These are phyloP conservation scores for Podila minutissima DNA, from an alignment of 192 early-diverging fungal genomes.

Conservation along the genomic window DNA sequence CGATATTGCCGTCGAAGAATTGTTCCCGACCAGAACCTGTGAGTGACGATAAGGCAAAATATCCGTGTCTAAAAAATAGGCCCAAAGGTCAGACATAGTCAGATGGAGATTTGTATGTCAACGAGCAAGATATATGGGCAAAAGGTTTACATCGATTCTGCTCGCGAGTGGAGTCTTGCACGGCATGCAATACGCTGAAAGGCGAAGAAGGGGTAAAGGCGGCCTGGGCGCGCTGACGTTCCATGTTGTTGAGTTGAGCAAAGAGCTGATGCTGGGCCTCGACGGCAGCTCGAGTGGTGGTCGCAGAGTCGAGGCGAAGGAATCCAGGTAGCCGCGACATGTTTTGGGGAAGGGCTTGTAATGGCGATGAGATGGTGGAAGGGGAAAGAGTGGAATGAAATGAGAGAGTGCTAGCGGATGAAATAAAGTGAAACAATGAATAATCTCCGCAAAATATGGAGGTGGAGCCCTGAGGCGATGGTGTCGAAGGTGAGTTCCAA, in stretches of 20 bases:
- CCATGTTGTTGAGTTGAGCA: slow-evolving; percentile 8
- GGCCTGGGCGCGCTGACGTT: slow-evolving; percentile 18
- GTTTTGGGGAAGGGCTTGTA: background rate
- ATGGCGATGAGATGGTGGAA: background rate
- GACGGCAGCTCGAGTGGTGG: background rate
- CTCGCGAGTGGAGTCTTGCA: slow-evolving; percentile 6
- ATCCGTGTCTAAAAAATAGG: slow-evolving; percentile 16
- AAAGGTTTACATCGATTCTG: slow-evolving; percentile 52
- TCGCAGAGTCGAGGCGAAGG: slow-evolving; percentile 9
- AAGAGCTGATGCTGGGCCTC: slow-evolving; percentile 14
- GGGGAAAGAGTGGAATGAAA: background rate
- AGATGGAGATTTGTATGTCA: background rate
- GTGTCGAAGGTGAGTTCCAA: background rate
- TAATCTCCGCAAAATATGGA: too few relatives aligned
- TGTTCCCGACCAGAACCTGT: slow-evolving; percentile 3
- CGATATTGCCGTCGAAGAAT: background rate
- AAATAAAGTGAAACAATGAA: background rate
- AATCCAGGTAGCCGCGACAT: slow-evolving; percentile 25
- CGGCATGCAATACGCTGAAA: slow-evolving; percentile 17
- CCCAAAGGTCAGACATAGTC: slow-evolving; percentile 8
- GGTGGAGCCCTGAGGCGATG: too few relatives aligned
- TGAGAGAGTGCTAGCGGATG: background rate
- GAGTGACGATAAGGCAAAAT: slow-evolving; percentile 38
- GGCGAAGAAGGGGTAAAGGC: slow-evolving; percentile 10
- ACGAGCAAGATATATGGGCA: background rate